Conservation (phyloP, 495 filamentous ascomycete species). For the Penicillium cataractarum region DNA sequence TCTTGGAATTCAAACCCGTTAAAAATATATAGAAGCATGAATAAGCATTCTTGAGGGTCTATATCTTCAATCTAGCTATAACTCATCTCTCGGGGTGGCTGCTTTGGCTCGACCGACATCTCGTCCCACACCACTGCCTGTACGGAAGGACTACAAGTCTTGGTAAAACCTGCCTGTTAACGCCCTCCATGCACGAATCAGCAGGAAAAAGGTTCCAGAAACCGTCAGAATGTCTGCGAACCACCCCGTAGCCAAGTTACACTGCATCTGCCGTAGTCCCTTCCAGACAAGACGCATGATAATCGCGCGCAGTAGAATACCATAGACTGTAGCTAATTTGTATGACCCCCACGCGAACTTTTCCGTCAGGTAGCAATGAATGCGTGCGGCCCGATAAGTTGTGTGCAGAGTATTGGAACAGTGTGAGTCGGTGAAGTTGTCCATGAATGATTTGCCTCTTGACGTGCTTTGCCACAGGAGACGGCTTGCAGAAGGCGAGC, state of each 20-base stretch:
- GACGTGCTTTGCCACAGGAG: not conserved
- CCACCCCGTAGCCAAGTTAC: not conserved
- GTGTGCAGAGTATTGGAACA: not conserved
- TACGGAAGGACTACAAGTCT: not conserved
- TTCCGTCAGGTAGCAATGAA: conserved; percentile 3
- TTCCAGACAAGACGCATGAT: not conserved
- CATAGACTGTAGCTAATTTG: not conserved
- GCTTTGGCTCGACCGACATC: no score
- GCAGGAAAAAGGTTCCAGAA: not conserved
- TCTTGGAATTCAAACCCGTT: no score
- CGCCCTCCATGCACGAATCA: not conserved
- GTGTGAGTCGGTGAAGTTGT: not conserved
- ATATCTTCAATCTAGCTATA: no score
- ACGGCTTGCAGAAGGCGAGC: not conserved
- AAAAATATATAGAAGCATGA: no score
- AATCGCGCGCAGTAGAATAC: not conserved
- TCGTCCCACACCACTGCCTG: no score
- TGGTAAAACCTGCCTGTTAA: not conserved
- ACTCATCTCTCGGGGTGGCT: no score
- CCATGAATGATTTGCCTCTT: not conserved
- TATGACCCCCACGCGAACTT: conserved; percentile 7
- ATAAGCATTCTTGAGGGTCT: no score
- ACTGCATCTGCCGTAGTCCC: not conserved
- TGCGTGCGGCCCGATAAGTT: conserved; percentile 2
- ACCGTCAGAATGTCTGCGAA: not conserved